Evolutionary conservation across 768 basidiomycete species (phyloP), one percentile per base, ranked within the genome.

Genomic region (Chalciporus chontae): DNA sequence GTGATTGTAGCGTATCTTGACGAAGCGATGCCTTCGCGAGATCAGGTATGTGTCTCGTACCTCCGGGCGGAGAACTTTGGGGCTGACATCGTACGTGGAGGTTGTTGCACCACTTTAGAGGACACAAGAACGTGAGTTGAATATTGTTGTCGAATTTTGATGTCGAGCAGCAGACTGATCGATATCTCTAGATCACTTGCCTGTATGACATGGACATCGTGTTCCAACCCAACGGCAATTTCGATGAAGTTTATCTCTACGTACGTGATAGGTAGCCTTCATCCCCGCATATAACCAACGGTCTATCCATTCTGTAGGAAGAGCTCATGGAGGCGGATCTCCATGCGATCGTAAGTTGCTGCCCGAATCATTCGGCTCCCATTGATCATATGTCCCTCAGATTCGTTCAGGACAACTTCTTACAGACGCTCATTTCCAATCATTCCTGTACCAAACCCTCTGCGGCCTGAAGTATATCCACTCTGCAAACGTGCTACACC

Each of bases 251-350:
- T 15, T 97, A 91, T 68, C 84, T 90, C 63, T 91, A 93, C 60
- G 89, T 91, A 55, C 55, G 85, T 73, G 36, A 54, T 40, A 15
- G 17, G 8, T 43, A 11, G 9, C 29, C 46, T 15, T 49, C n/a
- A 34, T 10, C n/a, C 52, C 34, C 17, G n/a, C 29, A n/a, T 31
- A 50, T 40, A 21, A 47, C 42, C 18, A 15, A 46, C 24, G n/a
- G n/a, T 26, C 37, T 21, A 44, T 26, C 26, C 26, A 26, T 26
- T 26, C 26, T 26, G 32, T 70, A 98, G 89, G 94, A 98, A 74
- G 96, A 99, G 69, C 83, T 98, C 58, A 99, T 98, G 96, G 96
- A 99, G 67, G 96, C 96, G 48, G 96, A 99, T 80, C 78, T 99
- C 17, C 96, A 98, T 63, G 96, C 96, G 17, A 99, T 99, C 69